Evolutionary conservation across 176 grass and related monocot genomes (phyloP).

Genomic region (Saccharum officinarum): DNA sequence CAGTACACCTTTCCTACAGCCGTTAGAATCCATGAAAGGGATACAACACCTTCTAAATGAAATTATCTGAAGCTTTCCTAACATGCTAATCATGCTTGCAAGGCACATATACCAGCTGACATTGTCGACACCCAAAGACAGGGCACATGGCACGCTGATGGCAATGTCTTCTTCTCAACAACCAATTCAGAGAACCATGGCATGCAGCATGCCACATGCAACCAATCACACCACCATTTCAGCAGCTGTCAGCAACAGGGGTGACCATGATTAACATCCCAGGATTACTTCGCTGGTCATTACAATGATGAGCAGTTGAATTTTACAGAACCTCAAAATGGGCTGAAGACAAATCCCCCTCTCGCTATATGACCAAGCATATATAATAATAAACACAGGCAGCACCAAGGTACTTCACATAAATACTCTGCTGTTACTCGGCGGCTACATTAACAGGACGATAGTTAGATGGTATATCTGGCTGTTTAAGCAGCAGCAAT

Average conservation of each 20-base stretch:
- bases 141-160: neutral
- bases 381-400: slow-evolving; percentile 38
- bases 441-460: slow-evolving; percentile 35
- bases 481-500: slow-evolving; percentile 32
- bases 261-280: slow-evolving; percentile 26
- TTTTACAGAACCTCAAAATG: slow-evolving; percentile 65
- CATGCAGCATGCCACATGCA: neutral
- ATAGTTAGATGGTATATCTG: slow-evolving; percentile 35
- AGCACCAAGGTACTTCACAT: slow-evolving; percentile 32
- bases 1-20: neutral
- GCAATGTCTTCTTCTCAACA: neutral
- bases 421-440: slow-evolving; percentile 31
- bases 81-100: slow-evolving; percentile 10
- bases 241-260: neutral
- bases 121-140: neutral
- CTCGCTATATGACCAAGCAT: slow-evolving; percentile 41
- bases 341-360: slow-evolving; percentile 24
- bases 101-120: neutral
- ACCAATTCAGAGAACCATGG: neutral
- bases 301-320: slow-evolving; percentile 44
- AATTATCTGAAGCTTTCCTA: neutral
- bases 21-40: neutral
- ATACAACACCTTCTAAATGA: neutral
- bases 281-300: slow-evolving; percentile 37
- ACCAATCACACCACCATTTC: slow-evolving; percentile 2